Evolutionary conservation across 345 rosid species (phyloP).

Genomic region (Eucalyptus leucophloia): DNA sequence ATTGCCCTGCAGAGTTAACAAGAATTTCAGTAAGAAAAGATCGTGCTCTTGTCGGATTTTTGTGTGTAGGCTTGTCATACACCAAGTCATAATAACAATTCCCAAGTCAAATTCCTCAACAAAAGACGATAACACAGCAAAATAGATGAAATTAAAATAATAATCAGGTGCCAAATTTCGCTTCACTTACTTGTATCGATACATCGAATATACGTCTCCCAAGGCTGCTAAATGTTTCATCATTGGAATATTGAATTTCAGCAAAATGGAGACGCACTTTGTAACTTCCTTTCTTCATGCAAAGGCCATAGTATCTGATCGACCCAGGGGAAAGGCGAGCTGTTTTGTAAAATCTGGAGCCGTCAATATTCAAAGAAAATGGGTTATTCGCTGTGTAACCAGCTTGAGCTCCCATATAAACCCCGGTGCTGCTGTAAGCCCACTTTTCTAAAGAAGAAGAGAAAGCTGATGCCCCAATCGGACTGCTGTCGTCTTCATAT

Average conservation of each 20-base stretch:
- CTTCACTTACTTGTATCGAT: slow-evolving; percentile 46
- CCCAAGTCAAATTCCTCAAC: background rate
- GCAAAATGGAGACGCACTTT: slow-evolving; percentile 74
- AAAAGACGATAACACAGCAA: background rate
- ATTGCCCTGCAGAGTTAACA: slow-evolving; percentile 31
- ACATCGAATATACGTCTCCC: slow-evolving; percentile 72
- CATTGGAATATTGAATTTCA: slow-evolving; percentile 61
- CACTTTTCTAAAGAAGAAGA: slow-evolving; percentile 11
- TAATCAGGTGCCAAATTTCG: background rate
- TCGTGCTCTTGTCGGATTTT: background rate
- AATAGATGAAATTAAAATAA: background rate
- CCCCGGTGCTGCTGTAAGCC: slow-evolving; percentile 81
- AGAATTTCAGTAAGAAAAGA: background rate
- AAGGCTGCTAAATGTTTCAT: slow-evolving; percentile 38
- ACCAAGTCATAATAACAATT: background rate
- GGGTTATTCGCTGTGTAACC: slow-evolving; percentile 5
- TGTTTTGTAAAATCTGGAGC: slow-evolving; percentile 25
- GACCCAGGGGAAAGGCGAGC: slow-evolving; percentile 72
- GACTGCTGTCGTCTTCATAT: slow-evolving; percentile 35
- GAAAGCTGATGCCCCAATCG: slow-evolving; percentile 28
- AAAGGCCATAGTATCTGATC: slow-evolving; percentile 74
- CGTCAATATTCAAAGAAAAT: slow-evolving; percentile 14
- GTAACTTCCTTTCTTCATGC: slow-evolving; percentile 47
- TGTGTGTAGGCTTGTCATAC: background rate
- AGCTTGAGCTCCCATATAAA: background rate